Evolutionary conservation across 2,329 filamentous ascomycete species (phyloP), one percentile per base, ranked within the genome.

Genomic region (Didymella arachidicola): DNA sequence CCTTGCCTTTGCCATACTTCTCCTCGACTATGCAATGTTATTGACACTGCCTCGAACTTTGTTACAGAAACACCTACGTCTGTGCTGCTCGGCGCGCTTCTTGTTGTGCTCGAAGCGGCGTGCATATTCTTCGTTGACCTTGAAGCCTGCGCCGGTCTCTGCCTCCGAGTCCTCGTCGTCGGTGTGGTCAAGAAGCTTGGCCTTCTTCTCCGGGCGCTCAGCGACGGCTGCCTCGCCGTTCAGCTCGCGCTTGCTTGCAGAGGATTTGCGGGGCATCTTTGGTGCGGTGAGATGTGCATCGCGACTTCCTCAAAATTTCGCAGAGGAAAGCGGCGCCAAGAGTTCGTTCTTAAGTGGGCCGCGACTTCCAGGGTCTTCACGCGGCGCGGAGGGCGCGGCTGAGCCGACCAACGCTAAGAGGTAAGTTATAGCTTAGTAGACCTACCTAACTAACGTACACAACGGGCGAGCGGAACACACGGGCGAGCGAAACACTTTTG

Each of bases 81-180:
- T 84, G 16, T 93, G 89, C 63, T 87, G 81, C 76, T 99, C 95
- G 74, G 96, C 93, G 57, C 94, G 87, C 81, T 97, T 97, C 82
- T 98, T 97, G 80, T 99, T 99, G 80, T 98, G 86, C 77, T 99
- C 95, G 70, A 97, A 98, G 39, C 92, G 85, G 67, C 86, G 87
- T 42, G 95, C 95, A 77, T 89, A 99, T 51, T 96, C 92, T 75
- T 93, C 83, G 78, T 99, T 98, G 78, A 99, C 89, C 75, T 90
- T 93, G 75, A 98, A 68, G 45, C 68, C 64, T 8, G 68, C 69
- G 30, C 63, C 67, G 1, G 66, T 65, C 14, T 68, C 68, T 47
- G 57, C 63, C 47, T 74, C 74, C 7, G 67, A 69, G 30, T 63
- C 70, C 45, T 64, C 69, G 27, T 69, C 66, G 58, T 73, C 73